These are phyloP conservation scores for Cercospora beticola DNA, from an alignment of 2,329 filamentous ascomycete species.

Conservation along the genomic window DNA sequence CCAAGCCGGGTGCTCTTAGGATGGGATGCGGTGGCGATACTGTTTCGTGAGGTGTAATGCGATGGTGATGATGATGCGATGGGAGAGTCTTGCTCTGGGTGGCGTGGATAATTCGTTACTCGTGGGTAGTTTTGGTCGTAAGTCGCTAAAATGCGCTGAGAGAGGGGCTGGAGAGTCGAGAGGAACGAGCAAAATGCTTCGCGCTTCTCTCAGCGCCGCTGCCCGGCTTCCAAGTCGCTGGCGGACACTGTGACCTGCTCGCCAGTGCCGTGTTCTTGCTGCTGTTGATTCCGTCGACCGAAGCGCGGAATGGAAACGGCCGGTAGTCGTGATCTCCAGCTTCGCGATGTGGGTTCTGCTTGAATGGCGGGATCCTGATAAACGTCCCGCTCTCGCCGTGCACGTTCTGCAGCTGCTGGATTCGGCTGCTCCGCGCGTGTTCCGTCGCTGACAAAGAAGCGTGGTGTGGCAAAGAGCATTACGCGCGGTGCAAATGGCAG, in stretches of 20 bases:
- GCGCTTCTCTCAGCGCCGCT: conserved; percentile 16
- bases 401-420: conserved; percentile 5
- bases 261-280: conserved; percentile 21
- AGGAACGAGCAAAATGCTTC: not conserved
- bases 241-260: conserved; percentile 28
- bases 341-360: conserved; percentile 14
- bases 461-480: conserved; percentile 30
- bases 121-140: not conserved
- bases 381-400: conserved; percentile 7
- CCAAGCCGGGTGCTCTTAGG: not conserved
- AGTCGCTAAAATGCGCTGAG: not conserved
- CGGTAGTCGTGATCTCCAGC: conserved; percentile 30
- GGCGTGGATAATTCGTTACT: not conserved
- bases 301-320: conserved; percentile 29
- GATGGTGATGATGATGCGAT: not conserved
- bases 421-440: conserved; percentile 12
- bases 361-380: conserved; percentile 12
- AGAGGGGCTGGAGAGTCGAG: not conserved
- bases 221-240: conserved; percentile 34
- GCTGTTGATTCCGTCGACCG: conserved; percentile 26
- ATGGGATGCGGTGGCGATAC: not conserved
- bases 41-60: not conserved
- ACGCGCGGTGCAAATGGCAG: conserved; percentile 30
- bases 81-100: not conserved
- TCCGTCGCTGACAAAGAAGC: conserved; percentile 29